These are phyloP conservation scores for Thelephora ganbajun DNA, from an alignment of 768 basidiomycete species.

Conservation along the genomic window DNA sequence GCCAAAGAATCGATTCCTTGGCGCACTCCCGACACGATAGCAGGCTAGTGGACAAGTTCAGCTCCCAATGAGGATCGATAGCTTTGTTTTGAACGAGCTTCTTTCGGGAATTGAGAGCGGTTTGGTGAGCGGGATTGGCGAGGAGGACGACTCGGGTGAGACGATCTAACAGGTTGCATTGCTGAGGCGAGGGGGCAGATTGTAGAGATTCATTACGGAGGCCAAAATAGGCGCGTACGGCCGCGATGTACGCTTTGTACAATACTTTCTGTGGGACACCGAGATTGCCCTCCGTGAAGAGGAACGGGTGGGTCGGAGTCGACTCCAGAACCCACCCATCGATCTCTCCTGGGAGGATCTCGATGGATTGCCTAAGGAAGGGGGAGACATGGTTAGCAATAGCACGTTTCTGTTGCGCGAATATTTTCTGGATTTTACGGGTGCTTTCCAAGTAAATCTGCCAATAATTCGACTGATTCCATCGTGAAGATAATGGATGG, in stretches of 20 bases:
- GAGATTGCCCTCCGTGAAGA: conserved; percentile 43
- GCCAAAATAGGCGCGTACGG: conserved; percentile 18
- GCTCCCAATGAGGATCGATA: conserved; percentile 30
- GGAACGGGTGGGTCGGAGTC: conserved; percentile 29
- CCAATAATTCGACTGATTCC: neutral
- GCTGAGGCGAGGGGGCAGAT: neutral
- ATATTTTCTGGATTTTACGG: neutral
- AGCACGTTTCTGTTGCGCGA: neutral
- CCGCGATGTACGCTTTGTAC: conserved; percentile 34
- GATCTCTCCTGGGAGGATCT: conserved; percentile 47
- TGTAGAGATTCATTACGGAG: neutral
- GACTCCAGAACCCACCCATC: conserved; percentile 26
- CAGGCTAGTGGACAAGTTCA: conserved; percentile 31
- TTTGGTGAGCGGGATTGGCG: conserved; percentile 55
- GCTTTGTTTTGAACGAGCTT: conserved; percentile 25
- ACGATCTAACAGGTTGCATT: conserved; percentile 8
- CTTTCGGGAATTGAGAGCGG: conserved; percentile 51
- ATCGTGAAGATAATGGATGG: neutral
- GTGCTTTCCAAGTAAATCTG: neutral
- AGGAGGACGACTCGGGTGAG: conserved; percentile 41
- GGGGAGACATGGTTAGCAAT: no score
- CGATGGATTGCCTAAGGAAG: conserved; percentile 30
- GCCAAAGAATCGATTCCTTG: conserved; percentile 59
- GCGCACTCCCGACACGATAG: conserved; percentile 38
- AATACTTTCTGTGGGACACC: conserved; percentile 51